Evolutionary conservation across 371 early-diverging fungal genomes (phyloP).

Genomic region (Mortierella polycephala): DNA sequence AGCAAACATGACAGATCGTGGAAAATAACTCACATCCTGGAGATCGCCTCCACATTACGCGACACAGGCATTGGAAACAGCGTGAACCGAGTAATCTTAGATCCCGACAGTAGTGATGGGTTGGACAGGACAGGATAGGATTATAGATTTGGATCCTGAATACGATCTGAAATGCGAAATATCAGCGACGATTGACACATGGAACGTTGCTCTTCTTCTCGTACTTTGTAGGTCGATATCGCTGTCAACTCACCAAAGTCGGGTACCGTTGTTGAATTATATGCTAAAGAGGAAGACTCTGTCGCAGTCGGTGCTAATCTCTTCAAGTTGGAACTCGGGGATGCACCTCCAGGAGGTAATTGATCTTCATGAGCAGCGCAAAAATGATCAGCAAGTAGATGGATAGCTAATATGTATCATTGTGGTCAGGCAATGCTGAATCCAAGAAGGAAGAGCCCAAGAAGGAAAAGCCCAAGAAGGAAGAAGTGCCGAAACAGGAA

Average conservation of each 20-base stretch:
- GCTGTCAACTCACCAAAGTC: slow-evolving; percentile 94
- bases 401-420: neutral
- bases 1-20: too few relatives aligned
- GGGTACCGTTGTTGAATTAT: slow-evolving; percentile 89
- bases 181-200: neutral
- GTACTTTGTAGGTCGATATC: slow-evolving; percentile 78
- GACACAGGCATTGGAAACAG: too few relatives aligned
- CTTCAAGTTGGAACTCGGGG: slow-evolving; percentile 88
- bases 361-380: too few relatives aligned
- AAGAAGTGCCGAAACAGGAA: slow-evolving; percentile 35
- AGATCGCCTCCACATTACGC: too few relatives aligned
- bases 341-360: slow-evolving; percentile 75
- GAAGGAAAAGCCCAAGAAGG: slow-evolving; percentile 56
- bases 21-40: too few relatives aligned
- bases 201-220: neutral
- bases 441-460: slow-evolving; percentile 44
- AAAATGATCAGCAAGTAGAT: neutral
- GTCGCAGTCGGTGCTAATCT: slow-evolving; percentile 94
- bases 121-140: too few relatives aligned
- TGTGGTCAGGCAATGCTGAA: neutral
- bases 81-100: too few relatives aligned
- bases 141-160: too few relatives aligned
- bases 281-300: slow-evolving; percentile 91
- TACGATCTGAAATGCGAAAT: neutral
- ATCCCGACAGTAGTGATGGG: too few relatives aligned